Percentiles rank a stretch among this genome's conserved stretches.
These are phyloP conservation scores for Nicotiana undulata DNA, from an alignment of 257 asterid species.

Conservation along the genomic window DNA sequence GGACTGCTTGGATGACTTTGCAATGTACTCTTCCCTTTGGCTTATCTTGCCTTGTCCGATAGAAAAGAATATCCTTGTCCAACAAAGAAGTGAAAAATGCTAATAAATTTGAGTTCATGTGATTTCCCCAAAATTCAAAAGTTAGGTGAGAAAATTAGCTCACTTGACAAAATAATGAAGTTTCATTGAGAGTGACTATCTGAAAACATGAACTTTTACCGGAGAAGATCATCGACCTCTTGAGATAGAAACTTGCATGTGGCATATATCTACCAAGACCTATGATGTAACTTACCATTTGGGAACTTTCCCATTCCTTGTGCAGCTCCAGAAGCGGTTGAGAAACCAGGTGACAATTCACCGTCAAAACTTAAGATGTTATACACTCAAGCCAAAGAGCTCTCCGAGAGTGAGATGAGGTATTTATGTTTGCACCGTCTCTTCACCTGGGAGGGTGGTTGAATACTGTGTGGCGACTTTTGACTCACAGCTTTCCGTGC, in stretches of 20 bases:
- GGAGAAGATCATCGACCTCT: neutral
- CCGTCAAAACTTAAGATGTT: conserved; percentile 58
- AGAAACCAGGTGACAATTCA: conserved; percentile 83
- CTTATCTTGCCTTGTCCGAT: too few species aligned
- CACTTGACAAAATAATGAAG: neutral
- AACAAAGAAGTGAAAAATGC: neutral
- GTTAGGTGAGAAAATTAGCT: neutral
- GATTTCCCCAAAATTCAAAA: neutral
- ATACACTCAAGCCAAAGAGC: conserved; percentile 81
- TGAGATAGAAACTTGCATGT: neutral
- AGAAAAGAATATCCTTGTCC: neutral
- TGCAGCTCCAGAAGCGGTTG: conserved; percentile 86
- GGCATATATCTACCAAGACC: neutral
- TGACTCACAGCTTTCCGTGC: neutral
- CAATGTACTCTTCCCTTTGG: too few species aligned
- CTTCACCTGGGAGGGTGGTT: neutral
- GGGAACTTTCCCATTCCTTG: conserved; percentile 6
- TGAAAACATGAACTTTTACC: neutral
- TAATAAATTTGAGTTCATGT: neutral
- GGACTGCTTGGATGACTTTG: too few species aligned
- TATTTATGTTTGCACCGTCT: conserved; percentile 10
- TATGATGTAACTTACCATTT: neutral
- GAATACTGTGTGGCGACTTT: neutral
- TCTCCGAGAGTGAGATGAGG: conserved; percentile 77
- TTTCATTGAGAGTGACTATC: neutral